phyloP scores from a whole-genome alignment of 2,329 filamentous ascomycete genomes.

The Microascus cirrosus region DNA sequence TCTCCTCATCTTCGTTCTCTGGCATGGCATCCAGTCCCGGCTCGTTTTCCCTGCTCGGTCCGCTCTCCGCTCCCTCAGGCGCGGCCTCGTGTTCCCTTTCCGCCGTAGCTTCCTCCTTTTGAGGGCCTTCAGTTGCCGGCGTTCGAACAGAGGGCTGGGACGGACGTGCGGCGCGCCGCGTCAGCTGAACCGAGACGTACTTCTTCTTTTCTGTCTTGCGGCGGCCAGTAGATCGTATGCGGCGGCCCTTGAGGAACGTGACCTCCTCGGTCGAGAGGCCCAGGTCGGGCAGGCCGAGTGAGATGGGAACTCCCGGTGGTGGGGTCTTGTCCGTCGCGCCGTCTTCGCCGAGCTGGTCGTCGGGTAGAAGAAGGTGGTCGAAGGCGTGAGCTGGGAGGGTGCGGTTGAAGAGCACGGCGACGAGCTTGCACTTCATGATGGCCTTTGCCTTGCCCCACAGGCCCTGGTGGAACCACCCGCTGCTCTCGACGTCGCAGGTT shows the following conservation, averaged over 20 bases:
- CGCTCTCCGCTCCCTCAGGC: background rate
- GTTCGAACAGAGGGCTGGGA: background rate
- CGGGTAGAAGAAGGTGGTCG: background rate
- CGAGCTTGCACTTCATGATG: conserved; percentile 80
- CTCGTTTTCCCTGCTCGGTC: background rate
- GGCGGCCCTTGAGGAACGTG: conserved; percentile 19
- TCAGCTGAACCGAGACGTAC: conserved; percentile 11
- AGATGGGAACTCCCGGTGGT: conserved; percentile 18
- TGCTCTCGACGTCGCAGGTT: conserved; percentile 47
- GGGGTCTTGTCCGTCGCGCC: conserved; percentile 26
- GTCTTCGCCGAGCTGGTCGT: conserved; percentile 1
- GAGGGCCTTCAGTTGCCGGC: background rate
- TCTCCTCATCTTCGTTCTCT: conserved; percentile 12
- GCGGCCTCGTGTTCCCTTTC: background rate
- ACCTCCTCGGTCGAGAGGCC: conserved; percentile 24
- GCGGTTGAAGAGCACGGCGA: conserved; percentile 48
- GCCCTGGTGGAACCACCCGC: conserved; percentile 79
- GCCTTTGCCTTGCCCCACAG: conserved; percentile 74
- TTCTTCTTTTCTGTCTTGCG: conserved; percentile 13
- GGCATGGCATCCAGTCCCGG: conserved; percentile 6
- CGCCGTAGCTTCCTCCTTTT: background rate
- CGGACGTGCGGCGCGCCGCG: conserved; percentile 7
- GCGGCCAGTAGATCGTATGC: conserved; percentile 11
- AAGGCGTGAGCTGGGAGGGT: conserved; percentile 22
- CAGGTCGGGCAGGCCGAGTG: conserved; percentile 25